phyloP scores from a whole-genome alignment of 2,329 filamentous ascomycete genomes.

The Colletotrichum costaricense region DNA sequence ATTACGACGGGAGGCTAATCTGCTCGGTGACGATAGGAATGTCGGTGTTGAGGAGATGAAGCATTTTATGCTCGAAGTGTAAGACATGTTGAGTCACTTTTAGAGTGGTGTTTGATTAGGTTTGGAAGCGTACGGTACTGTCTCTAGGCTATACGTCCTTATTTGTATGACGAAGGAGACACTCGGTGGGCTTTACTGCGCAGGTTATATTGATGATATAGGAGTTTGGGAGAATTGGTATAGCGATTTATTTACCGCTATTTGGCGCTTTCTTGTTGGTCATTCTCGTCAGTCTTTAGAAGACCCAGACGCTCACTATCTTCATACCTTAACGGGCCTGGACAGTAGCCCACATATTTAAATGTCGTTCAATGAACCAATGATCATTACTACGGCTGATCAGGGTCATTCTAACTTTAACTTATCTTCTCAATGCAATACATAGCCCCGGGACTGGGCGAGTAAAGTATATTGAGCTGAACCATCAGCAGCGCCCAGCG shows the following conservation, averaged over 20 bases:
- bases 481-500: not conserved
- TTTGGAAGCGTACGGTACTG: not conserved
- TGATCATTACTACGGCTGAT: no score
- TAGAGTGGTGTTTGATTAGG: not conserved
- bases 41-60: constrained; percentile 36
- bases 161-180: not conserved
- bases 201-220: not conserved
- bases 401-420: not conserved
- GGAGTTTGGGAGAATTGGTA: not conserved
- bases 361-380: no score
- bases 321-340: no score
- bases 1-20: not conserved
- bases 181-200: not conserved
- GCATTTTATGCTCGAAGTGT: constrained; percentile 33
- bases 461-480: not conserved
- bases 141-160: not conserved
- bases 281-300: no score
- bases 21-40: constrained; percentile 2
- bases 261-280: not conserved
- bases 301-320: no score
- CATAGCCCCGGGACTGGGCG: not conserved
- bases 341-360: no score
- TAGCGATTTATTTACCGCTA: not conserved
- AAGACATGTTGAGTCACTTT: not conserved
- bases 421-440: not conserved